Evolutionary conservation across 1,284 basidiomycete species (phyloP).

Genomic region (Leccinum pachyderme): DNA sequence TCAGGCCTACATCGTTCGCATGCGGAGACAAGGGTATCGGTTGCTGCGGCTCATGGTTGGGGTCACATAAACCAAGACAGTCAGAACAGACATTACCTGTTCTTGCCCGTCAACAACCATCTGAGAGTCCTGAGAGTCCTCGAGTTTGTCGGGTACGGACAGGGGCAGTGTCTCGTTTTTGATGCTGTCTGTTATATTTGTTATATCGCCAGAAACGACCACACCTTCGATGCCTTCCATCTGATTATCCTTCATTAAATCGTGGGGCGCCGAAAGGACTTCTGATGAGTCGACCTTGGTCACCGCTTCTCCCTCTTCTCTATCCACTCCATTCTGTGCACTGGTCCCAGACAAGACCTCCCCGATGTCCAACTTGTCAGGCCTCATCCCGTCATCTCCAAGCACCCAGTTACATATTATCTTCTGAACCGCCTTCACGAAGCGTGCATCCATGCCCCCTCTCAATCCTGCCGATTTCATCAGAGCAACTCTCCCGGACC

Average conservation of each 20-base stretch:
- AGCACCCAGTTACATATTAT: slow-evolving; percentile 56
- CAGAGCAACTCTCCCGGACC: slow-evolving; percentile 43
- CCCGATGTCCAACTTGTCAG: slow-evolving; percentile 8
- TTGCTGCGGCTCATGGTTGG: slow-evolving; percentile 12
- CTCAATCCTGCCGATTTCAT: slow-evolving; percentile 47
- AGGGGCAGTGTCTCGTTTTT: background rate
- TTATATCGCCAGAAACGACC: background rate
- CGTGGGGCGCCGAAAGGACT: background rate
- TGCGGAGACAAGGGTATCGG: background rate
- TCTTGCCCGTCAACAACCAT: slow-evolving; percentile 20
- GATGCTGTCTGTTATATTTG: background rate
- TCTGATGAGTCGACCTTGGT: background rate
- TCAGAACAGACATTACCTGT: slow-evolving; percentile 18
- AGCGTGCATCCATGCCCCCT: slow-evolving; percentile 51
- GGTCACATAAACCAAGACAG: background rate
- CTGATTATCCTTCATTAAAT: slow-evolving; percentile 6
- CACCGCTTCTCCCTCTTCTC: background rate
- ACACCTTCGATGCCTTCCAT: slow-evolving; percentile 24
- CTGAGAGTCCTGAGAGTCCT: slow-evolving; percentile 3
- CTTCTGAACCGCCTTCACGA: slow-evolving; percentile 47
- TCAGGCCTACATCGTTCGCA: slow-evolving; percentile 10
- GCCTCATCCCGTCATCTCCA: slow-evolving; percentile 36
- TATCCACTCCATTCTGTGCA: background rate
- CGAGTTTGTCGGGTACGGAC: slow-evolving; percentile 2
- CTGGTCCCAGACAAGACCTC: background rate